Conservation (phyloP, 192 early-diverging fungal genomes). For the Podila verticillata region DNA sequence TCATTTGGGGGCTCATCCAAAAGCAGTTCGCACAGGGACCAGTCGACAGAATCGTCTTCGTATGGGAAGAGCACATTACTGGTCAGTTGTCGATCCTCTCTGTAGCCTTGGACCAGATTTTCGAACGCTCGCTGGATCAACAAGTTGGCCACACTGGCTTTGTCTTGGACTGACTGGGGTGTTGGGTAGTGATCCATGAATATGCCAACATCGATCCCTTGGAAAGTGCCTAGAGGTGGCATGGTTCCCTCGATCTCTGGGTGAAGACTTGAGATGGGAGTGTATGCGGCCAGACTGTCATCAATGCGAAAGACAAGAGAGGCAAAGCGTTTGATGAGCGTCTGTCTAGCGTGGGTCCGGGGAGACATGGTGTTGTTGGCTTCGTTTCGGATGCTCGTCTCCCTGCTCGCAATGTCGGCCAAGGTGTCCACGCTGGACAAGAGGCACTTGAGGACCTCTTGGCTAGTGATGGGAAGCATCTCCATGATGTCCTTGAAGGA, state of each 20-base stretch:
- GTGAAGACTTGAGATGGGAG: neutral
- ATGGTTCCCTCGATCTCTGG: neutral
- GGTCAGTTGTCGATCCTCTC: neutral
- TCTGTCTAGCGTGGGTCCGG: neutral
- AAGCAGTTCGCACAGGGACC: neutral
- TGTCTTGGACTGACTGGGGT: neutral
- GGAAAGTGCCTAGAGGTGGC: neutral
- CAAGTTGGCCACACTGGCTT: neutral
- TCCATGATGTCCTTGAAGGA: neutral
- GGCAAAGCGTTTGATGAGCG: neutral
- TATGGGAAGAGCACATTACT: neutral
- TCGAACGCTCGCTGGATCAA: neutral
- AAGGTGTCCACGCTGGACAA: neutral
- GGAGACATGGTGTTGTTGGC: neutral
- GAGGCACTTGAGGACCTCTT: neutral
- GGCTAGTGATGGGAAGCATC: neutral
- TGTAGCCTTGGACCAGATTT: neutral
- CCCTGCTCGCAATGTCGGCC: neutral
- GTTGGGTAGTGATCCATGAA: conserved; percentile 1
- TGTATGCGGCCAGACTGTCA: neutral
- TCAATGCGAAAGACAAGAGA: conserved; percentile 3
- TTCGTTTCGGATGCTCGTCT: neutral
- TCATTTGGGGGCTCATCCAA: neutral
- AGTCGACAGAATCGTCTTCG: neutral
- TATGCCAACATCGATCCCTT: neutral